These are phyloP conservation scores for Chimonanthus salicifolius DNA, from an alignment of 164 flowering plant species.

Conservation along the genomic window DNA sequence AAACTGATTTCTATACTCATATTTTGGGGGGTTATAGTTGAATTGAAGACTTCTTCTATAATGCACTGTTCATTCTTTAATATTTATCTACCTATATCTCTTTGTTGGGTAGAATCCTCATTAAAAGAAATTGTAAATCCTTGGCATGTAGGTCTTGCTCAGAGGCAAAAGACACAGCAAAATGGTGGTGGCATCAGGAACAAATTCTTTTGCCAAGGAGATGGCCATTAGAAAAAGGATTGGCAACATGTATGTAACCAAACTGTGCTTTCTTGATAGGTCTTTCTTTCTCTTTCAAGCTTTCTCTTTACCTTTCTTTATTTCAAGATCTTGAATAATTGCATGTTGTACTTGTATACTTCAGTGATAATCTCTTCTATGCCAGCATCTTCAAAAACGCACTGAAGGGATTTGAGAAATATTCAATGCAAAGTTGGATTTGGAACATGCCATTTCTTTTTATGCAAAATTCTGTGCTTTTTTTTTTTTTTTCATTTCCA, in stretches of 20 bases:
- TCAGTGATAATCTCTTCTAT: not conserved
- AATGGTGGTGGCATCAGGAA: slow-evolving; percentile 41
- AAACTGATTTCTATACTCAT: not conserved
- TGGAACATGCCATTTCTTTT: not conserved
- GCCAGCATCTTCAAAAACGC: no score
- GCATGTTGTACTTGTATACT: not conserved
- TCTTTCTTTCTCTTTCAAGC: slow-evolving; percentile 1
- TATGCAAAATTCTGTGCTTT: not conserved
- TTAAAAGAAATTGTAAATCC: not conserved
- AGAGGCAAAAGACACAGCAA: not conserved
- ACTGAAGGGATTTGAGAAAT: not conserved
- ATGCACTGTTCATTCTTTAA: not conserved
- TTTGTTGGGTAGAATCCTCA: not conserved
- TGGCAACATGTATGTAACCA: slow-evolving; percentile 38
- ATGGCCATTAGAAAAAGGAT: slow-evolving; percentile 56
- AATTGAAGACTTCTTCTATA: not conserved
- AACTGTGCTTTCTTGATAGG: not conserved
- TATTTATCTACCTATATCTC: not conserved
- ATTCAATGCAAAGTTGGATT: not conserved
- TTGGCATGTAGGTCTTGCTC: not conserved
- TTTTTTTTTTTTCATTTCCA: no score
- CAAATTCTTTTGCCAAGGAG: slow-evolving; percentile 52
- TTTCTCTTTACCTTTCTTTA: not conserved
- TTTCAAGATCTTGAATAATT: not conserved
- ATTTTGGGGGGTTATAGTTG: not conserved